Evolutionary conservation across 768 basidiomycete genomes (phyloP), one percentile per base, ranked within the genome.

Genomic region (Floccularia luteovirens): DNA sequence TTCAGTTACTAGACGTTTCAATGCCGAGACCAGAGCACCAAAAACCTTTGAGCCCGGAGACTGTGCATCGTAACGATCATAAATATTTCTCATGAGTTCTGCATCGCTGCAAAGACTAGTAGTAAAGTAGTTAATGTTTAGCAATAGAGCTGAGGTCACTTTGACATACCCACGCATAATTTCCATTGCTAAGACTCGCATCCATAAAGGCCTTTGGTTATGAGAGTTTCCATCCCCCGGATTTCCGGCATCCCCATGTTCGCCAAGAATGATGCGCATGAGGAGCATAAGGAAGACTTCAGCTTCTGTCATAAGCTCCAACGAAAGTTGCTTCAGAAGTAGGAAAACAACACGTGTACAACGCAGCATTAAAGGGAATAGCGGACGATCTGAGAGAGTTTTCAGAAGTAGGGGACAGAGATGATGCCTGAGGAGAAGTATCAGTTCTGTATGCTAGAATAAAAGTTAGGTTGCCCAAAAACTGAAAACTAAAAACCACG

Each of bases 341-440:
- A 97, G 71, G 62, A 93, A 98, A 25, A 97, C 83, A 21, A 98
- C 90, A 1, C 94, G 85, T 1, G 86, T 93, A 44, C 90, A 87
- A 39, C 96, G 83, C 3, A 99, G 74, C 0, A 86, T 87, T 37
- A 93, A 70, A 0, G 93, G 89, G 57, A 98, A 98, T 2, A 79
- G 58, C 0, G 88, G 82, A 23, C 80, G 69, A 30, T 92, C 87
- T 0, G 88, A 89, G 11, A 96, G 68, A 2, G 85, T 74, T 52
- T 89, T 90, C 44, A 94, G 80, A 5, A 98, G 67, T 16, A 97
- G 69, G 0, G 94, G 92, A 41, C 88, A 93, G 7, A 98, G 81
- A 45, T 93, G 89, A 45, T 91, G 83, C 53, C 75, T 81, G 0
- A 97, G 72, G n/a, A 99, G 77, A 28, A 90, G 72, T 8, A 93